Base-by-base conservation (phyloP, 1,284 basidiomycete species). In the Sporisorium graminicola region DNA sequence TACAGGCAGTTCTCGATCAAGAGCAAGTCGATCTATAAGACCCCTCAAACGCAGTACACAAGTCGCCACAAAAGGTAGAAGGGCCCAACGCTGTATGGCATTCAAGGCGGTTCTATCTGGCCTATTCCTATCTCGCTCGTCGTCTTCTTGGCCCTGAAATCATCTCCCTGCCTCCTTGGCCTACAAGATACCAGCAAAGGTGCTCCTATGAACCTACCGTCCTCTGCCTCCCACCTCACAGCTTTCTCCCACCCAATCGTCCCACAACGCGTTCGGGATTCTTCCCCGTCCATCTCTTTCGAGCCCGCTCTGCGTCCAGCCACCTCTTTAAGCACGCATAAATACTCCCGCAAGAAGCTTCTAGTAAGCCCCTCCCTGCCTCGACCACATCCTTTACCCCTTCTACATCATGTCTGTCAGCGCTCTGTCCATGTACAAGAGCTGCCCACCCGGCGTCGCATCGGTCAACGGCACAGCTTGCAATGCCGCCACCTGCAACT, bases 401-500 rank as follows among this genome's bases (percentile, higher is more conserved):
- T 24, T 35, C 10, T n/a, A 12, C 24, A 26, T 29, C 29, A 76
- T 78, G 76, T 78, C 77, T 16, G 53, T 65, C 52, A 77, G 70
- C 44, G 24, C 61, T 13, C 64, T 79, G 16, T 65, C 63, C 18
- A 69, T 76, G 65, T 81, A 74, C 56, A 27, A 69, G 59, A 47
- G 33, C 42, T 82, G 80, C 42, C 80, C 80, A 8, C 77, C 76
- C 1, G 80, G 80, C 29, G 58, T 82, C 42, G 59, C 70, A 3
- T 63, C 70, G 14, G 47, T 51, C 57, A 73, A 77, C 24, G 73
- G 77, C 31, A 65, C 64, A 20, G 71, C 64, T 27, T 82, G 80
- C 65, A 63, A 72, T 37, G 33, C 70, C 5, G 78, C 73, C n/a
- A 75, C 77, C 13, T 80, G 78, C 72, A 68, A 75, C 24, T 82